These are phyloP conservation scores for Hansenula lynferdii DNA, from an alignment of 1,139 yeast species.

Conservation along the genomic window DNA sequence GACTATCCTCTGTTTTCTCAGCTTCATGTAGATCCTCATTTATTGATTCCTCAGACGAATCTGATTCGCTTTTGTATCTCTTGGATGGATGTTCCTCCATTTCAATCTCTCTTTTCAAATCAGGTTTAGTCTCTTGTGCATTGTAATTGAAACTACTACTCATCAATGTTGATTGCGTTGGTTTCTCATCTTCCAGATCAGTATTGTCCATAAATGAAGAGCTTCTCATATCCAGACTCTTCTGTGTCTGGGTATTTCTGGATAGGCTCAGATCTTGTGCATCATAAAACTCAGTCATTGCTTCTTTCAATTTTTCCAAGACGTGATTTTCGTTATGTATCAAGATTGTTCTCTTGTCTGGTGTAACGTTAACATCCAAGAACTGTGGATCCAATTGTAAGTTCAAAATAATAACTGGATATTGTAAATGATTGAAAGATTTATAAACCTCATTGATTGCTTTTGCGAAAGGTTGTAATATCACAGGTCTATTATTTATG, in stretches of 20 bases:
- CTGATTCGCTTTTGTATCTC: not conserved
- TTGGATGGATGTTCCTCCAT: slow-evolving; percentile 3
- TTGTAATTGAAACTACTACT: slow-evolving; percentile 2
- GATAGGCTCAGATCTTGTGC: slow-evolving; percentile 33
- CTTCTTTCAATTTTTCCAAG: slow-evolving; percentile 44
- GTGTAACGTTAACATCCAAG: slow-evolving; percentile 83
- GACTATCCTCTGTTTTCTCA: not conserved
- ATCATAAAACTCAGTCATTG: slow-evolving; percentile 38
- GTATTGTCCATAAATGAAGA: not conserved
- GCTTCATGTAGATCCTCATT: not conserved
- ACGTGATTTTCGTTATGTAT: slow-evolving; percentile 61
- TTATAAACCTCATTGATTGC: slow-evolving; percentile 70
- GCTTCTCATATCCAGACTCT: not conserved
- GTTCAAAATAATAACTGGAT: slow-evolving; percentile 68
- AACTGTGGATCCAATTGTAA: slow-evolving; percentile 44
- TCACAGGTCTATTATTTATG: slow-evolving; percentile 74
- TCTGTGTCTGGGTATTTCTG: not conserved
- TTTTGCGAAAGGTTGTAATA: slow-evolving; percentile 49
- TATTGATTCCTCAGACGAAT: not conserved
- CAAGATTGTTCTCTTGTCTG: slow-evolving; percentile 76
- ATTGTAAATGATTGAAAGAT: slow-evolving; percentile 64
- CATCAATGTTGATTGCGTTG: slow-evolving; percentile 1
- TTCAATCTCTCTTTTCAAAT: not conserved
- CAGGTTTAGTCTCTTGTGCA: not conserved
- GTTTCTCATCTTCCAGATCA: slow-evolving; percentile 3